Conservation (phyloP, 2,329 filamentous ascomycete genomes). For the Botryotinia convoluta region DNA sequence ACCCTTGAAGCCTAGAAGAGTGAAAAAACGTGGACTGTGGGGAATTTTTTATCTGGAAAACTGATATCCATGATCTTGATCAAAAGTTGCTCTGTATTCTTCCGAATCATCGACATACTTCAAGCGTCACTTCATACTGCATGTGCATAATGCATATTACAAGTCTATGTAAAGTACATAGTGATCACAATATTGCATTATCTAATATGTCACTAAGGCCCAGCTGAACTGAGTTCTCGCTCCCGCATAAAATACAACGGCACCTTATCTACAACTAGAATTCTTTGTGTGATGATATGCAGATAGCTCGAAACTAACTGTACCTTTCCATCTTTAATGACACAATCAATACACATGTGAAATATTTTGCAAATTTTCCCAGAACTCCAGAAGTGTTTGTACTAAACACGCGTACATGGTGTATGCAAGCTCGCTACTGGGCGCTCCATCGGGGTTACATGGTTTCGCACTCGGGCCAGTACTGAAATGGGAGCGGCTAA, state of each 20-base stretch:
- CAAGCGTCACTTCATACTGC: neutral
- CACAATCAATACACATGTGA: neutral
- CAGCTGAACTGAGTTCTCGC: conserved; percentile 1
- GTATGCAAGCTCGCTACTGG: conserved; percentile 26
- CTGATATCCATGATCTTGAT: neutral
- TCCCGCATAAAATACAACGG: neutral
- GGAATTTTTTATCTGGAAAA: neutral
- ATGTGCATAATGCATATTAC: neutral
- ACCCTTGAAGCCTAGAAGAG: neutral
- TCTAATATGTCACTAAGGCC: neutral
- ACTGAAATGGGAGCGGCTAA: conserved; percentile 25
- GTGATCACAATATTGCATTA: neutral
- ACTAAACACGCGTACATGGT: neutral
- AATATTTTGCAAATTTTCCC: neutral
- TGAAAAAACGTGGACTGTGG: conserved; percentile 15
- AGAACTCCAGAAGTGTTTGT: neutral
- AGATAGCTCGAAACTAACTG: neutral
- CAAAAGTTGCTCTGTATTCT: neutral
- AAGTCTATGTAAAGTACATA: neutral
- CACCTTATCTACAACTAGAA: neutral
- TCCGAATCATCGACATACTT: neutral
- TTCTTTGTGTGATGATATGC: neutral
- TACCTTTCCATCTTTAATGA: neutral
- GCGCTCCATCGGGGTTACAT: conserved; percentile 25
- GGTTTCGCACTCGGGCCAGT: conserved; percentile 1